These are phyloP conservation scores for Plasmodium fragile DNA, from an alignment of 169 alveolate genomes.

Conservation along the genomic window DNA sequence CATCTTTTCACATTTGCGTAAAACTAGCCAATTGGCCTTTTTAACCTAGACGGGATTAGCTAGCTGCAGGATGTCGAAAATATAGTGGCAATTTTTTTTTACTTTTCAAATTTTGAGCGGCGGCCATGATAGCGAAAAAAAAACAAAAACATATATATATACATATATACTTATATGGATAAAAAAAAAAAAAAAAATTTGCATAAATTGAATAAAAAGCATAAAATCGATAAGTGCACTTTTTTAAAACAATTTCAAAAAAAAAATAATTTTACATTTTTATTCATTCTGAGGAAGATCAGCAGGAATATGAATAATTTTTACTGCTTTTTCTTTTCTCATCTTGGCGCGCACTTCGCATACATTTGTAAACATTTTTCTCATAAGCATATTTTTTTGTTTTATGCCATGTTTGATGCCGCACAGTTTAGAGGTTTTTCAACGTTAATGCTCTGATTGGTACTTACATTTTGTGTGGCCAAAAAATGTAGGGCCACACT, in stretches of 20 bases:
- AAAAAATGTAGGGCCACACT: neutral
- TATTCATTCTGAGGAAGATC: neutral
- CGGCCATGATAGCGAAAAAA: neutral
- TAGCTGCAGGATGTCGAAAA: neutral
- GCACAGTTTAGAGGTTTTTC: neutral
- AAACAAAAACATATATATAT: neutral
- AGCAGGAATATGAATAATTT: neutral
- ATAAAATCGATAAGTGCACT: neutral
- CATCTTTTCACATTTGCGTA: neutral
- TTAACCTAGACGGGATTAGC: neutral
- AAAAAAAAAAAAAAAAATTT: neutral
- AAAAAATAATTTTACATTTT: neutral
- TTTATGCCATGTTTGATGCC: neutral
- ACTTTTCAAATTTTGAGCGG: neutral
- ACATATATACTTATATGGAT: neutral
- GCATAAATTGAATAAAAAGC: neutral
- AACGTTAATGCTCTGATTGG: neutral
- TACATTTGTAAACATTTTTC: neutral
- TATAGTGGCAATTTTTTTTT: neutral
- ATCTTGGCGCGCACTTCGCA: neutral
- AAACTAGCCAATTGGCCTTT: neutral
- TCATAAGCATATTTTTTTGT: neutral
- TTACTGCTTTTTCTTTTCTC: neutral
- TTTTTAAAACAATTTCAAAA: neutral
- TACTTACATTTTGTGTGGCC: neutral